These are phyloP conservation scores for Aspergillus carbonarius DNA, from an alignment of 2,329 filamentous ascomycete genomes.

Conservation along the genomic window DNA sequence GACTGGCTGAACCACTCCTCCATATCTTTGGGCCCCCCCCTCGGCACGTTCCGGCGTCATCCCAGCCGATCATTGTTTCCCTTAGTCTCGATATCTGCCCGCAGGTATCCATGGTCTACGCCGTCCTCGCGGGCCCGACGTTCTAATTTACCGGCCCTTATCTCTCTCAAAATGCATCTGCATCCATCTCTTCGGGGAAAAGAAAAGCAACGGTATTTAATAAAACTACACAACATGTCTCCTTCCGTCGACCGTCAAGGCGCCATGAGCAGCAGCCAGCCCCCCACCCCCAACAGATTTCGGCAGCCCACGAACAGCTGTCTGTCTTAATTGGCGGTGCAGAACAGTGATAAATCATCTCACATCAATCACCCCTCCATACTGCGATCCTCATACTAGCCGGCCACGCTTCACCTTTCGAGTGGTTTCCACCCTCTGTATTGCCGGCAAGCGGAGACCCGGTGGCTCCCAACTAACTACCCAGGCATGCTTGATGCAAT, in stretches of 20 bases:
- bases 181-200: constrained; percentile 2
- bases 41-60: constrained; percentile 17
- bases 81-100: neutral
- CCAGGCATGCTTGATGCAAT: constrained; percentile 13
- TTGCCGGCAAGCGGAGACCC: constrained; percentile 3
- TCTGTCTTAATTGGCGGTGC: constrained; percentile 6
- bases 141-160: neutral
- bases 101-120: neutral
- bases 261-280: neutral
- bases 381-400: neutral
- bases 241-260: neutral
- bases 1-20: constrained; percentile 4
- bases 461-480: neutral
- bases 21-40: constrained; percentile 4
- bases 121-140: neutral
- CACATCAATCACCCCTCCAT: neutral
- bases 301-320: neutral
- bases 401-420: neutral
- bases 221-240: neutral
- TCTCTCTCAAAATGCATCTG: neutral
- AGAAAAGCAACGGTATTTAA: neutral
- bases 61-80: neutral
- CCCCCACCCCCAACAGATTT: constrained; percentile 4
- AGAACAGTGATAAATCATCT: constrained; percentile 1
- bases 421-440: neutral